phyloP scores from a whole-genome alignment of 495 filamentous ascomycete genomes.

The Chaetomidium leptoderma region DNA sequence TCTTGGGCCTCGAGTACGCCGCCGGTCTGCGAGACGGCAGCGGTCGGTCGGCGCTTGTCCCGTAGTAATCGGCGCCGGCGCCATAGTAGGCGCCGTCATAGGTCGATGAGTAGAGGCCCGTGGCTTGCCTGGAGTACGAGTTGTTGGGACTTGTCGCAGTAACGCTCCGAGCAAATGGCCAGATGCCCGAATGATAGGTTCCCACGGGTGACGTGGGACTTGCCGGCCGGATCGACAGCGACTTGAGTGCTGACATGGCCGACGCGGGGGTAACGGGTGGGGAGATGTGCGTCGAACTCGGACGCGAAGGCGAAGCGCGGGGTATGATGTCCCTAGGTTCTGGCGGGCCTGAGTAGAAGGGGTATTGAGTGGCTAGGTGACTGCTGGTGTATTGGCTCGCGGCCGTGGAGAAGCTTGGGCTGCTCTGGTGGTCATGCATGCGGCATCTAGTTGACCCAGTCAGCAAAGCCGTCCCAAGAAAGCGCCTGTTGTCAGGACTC shows the following conservation, averaged over 20 bases:
- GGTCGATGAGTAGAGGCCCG: conserved; percentile 42
- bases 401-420: conserved; percentile 26
- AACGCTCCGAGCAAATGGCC: conserved; percentile 45
- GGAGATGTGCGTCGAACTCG: conserved; percentile 38
- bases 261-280: conserved; percentile 42
- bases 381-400: conserved; percentile 25
- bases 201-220: conserved; percentile 44
- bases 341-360: conserved; percentile 35
- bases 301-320: conserved; percentile 48
- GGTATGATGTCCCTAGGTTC: conserved; percentile 50
- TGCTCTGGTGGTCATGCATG: conserved; percentile 40
- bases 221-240: conserved; percentile 42
- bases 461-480: conserved; percentile 10
- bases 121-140: conserved; percentile 39
- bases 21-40: conserved; percentile 42
- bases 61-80: conserved; percentile 29
- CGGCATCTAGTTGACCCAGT: conserved; percentile 41
- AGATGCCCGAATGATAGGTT: conserved; percentile 34
- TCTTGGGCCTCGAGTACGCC: conserved; percentile 47
- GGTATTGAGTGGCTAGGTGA: conserved; percentile 30
- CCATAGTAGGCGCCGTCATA: conserved; percentile 42
- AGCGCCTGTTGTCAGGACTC: conserved; percentile 24
- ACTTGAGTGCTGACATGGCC: conserved; percentile 44
- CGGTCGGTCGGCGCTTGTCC: conserved; percentile 40
- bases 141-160: conserved; percentile 43